Base-by-base conservation (phyloP, 176 grass and related monocot species). In the Hsuehochloa calcarea region DNA sequence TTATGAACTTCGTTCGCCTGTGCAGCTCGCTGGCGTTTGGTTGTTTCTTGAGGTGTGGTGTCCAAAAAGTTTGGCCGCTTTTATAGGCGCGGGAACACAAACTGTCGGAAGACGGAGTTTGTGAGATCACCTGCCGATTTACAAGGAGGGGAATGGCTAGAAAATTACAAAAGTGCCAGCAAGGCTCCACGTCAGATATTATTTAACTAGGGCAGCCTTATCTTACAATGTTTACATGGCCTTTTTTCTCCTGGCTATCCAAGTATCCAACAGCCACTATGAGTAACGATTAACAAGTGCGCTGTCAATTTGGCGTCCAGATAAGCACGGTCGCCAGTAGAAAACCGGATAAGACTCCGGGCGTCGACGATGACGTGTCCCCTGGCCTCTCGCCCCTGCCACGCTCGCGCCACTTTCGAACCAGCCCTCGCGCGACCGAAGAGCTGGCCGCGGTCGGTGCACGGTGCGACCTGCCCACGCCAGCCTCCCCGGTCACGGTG, bases 381-480 rank as follows among this genome's bases (percentile, higher is more conserved):
- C 8, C 63, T 34, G 7, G 50, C 50, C 35, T 22, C 43, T 13
- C 29, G 17, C 6, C 43, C 16, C 34, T 31, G 25, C 16, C 51
- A 17, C 3, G 80, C 8, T 69, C 34, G 29, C 52, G 64, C 72
- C 46, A 23, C 56, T 6, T 0, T 10, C 20, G 55, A 80, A 39
- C 51, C 82, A 81, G 70, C 82, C 65, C 51, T 16, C 52, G 39
- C 39, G 39, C 39, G 39, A 40, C 6, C 16, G 0, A 89, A 89
- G 87, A 74, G 82, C 38, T 37, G 69, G 75, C 14, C 15, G 81
- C 39, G 37, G 8, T 41, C 69, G 76, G 19, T 60, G 54, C n/a
- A 88, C 69, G 76, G 20, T 76, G 82, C 61, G 49, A 75, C 76
- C 82, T n/a, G 87, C 60, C 75, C 27, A 9, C 82, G 82, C 62